Base-by-base conservation (phyloP, 2,329 filamentous ascomycete genomes). In the Myotisia sp. region DNA sequence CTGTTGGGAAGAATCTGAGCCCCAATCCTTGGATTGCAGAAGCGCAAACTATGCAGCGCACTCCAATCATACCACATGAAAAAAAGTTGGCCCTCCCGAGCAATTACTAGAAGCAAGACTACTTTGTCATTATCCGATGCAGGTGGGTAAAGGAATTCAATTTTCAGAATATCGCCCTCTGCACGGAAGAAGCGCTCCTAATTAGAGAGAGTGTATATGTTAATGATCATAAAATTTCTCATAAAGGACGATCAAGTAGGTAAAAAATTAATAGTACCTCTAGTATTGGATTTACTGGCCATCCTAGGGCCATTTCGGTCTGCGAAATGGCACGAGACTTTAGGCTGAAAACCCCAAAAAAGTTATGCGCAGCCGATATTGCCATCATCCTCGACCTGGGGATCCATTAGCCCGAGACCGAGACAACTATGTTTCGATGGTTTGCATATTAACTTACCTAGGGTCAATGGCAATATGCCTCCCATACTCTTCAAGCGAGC, bases 131-230 rank as follows among this genome's bases (percentile, higher is more conserved):
- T 67, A 40, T 86, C 76, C 34, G 73, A 68, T 0, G 68, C 57
- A 6, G 67, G 66, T 5, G 85, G 81, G 39, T 79, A 74, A 2
- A 98, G 65, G 43, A 95, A 98, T 14, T 85, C 79, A 65, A 94
- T 76, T 45, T 83, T 80, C 46, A 87, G 67, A 36, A 95, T 82
- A n/a, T 76, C 65, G 1, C 82, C 85, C 5, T 75, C 69, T 5
- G 84, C 62, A 29, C 54, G 51, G 39, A 65, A 60, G 32, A 62
- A 63, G n/a, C 52, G 54, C 46, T 66, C 63, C 62, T 66, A 34
- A 21, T 21, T 5, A 12, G 9, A 23, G 2, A 17, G 8, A 6
- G 12, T 27, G 14, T 13, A n/a, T 13, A n/a, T 1, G n/a, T 33
- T 20, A 30, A 20, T 13, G 13, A 9, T 27, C 9, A 27, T 4